Percentiles rank a stretch among this genome's conserved stretches.
Evolutionary conservation across 208 protist species (phyloP).

Genomic region (Trichomonas tenax): DNA sequence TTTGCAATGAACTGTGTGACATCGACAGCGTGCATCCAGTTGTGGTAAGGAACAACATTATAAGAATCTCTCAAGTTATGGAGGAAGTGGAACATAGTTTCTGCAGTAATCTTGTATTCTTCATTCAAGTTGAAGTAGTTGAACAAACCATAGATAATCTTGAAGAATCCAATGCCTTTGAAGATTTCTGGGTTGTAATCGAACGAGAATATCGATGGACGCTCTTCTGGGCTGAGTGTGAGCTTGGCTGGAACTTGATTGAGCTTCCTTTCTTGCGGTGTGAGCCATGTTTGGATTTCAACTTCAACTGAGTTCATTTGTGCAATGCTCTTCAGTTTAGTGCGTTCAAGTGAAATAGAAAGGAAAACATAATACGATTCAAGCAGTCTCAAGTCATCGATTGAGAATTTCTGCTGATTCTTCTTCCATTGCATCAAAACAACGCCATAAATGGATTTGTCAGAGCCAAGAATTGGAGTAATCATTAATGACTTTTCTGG

Average conservation of each 20-base stretch:
- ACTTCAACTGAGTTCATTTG: not conserved
- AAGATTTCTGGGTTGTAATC: not conserved
- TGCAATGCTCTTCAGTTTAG: not conserved
- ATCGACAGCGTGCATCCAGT: slow-evolving; percentile 51
- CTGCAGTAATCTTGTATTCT: not conserved
- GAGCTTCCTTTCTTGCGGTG: not conserved
- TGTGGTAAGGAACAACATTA: slow-evolving; percentile 52
- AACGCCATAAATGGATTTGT: not conserved
- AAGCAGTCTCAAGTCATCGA: not conserved
- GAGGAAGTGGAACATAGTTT: slow-evolving; percentile 15
- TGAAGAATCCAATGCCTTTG: not conserved
- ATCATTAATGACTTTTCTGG: not conserved
- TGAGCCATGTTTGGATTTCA: not conserved
- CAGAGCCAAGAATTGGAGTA: not conserved
- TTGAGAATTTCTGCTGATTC: not conserved
- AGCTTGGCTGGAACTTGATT: not conserved
- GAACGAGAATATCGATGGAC: not conserved
- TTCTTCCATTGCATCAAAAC: slow-evolving; percentile 19
- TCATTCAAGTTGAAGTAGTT: slow-evolving; percentile 17
- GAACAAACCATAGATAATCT: slow-evolving; percentile 10
- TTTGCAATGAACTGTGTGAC: slow-evolving; percentile 45
- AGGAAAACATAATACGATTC: not conserved
- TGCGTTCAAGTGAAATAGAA: not conserved
- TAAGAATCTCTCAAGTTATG: not conserved
- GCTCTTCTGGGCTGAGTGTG: not conserved